Percentiles rank a stretch among this genome's conserved stretches.
Conservation (phyloP, 495 filamentous ascomycete genomes). For the Lasiosphaeria ovina region DNA sequence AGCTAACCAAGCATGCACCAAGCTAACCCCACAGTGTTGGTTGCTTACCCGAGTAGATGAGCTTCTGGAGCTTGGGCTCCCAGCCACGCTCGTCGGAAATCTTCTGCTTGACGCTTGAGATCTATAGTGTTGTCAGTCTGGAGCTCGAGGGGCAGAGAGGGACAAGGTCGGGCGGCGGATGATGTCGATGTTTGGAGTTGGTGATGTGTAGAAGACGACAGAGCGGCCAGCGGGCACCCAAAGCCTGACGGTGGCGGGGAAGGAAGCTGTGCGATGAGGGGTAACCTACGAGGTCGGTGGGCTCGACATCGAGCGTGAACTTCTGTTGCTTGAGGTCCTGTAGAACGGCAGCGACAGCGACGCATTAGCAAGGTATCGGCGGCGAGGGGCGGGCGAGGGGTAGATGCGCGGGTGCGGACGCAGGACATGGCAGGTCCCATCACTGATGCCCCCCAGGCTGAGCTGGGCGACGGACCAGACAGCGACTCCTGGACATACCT, state of each 20-base stretch:
- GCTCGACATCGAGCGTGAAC: constrained; percentile 91
- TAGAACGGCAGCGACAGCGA: neutral
- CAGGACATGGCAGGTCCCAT: neutral
- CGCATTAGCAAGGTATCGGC: constrained; percentile 1
- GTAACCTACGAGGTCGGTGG: constrained; percentile 79
- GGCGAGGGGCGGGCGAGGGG: constrained; percentile 3
- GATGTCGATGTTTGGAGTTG: neutral
- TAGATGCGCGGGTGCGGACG: neutral
- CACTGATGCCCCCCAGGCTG: neutral
- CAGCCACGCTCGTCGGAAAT: constrained; percentile 86
- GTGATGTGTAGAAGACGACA: constrained; percentile 5
- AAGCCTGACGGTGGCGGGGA: constrained; percentile 14
- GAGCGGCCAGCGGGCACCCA: constrained; percentile 8
- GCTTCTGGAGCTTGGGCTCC: constrained; percentile 82
- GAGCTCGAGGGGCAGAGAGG: neutral
- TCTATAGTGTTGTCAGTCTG: constrained; percentile 49
- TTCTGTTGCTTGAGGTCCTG: constrained; percentile 98
- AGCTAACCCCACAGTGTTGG: neutral
- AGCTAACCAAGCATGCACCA: neutral
- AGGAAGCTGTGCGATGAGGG: constrained; percentile 24
- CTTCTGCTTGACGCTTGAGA: constrained; percentile 85
- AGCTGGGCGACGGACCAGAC: neutral
- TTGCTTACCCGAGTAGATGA: constrained; percentile 91
- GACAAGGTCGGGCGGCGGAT: neutral
- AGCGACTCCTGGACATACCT: constrained; percentile 33